phyloP scores from a whole-genome alignment of 257 asterid species.

The Nicotiana sylvestris region DNA sequence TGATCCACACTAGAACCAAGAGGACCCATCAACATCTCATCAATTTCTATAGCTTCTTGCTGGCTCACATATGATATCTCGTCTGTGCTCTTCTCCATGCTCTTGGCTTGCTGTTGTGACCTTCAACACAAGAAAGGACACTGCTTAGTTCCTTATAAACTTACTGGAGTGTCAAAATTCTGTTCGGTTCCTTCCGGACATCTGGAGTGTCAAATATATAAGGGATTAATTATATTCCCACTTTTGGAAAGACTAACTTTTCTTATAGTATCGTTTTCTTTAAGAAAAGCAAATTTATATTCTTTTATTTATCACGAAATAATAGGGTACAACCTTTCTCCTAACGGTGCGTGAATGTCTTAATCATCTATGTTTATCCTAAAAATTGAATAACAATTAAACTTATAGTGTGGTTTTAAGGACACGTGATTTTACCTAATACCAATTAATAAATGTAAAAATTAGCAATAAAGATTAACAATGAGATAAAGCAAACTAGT shows the following conservation, averaged over 20 bases:
- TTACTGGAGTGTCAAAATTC: not conserved
- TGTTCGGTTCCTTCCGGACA: too few species aligned
- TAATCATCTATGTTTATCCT: too few species aligned
- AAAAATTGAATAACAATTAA: too few species aligned
- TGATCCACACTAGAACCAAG: conserved; percentile 72
- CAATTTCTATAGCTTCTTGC: conserved; percentile 66
- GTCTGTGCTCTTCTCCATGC: conserved; percentile 23
- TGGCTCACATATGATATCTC: conserved; percentile 57
- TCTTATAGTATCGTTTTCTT: too few species aligned
- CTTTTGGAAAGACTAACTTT: not conserved
- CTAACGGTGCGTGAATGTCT: too few species aligned
- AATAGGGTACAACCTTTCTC: too few species aligned
- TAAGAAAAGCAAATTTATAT: not conserved
- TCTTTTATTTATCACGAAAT: not conserved
- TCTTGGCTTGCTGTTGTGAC: conserved; percentile 9
- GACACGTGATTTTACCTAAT: too few species aligned
- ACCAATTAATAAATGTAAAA: too few species aligned
- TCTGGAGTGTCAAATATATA: too few species aligned
- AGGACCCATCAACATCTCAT: conserved; percentile 70
- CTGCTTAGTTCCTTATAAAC: not conserved
- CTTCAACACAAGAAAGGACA: not conserved
- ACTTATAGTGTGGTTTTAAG: too few species aligned
- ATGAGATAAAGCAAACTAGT: too few species aligned
- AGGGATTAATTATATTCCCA: not conserved
- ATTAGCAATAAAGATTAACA: too few species aligned